These are phyloP conservation scores for Coniophora puteana DNA, from an alignment of 1,284 basidiomycete genomes.

Conservation along the genomic window DNA sequence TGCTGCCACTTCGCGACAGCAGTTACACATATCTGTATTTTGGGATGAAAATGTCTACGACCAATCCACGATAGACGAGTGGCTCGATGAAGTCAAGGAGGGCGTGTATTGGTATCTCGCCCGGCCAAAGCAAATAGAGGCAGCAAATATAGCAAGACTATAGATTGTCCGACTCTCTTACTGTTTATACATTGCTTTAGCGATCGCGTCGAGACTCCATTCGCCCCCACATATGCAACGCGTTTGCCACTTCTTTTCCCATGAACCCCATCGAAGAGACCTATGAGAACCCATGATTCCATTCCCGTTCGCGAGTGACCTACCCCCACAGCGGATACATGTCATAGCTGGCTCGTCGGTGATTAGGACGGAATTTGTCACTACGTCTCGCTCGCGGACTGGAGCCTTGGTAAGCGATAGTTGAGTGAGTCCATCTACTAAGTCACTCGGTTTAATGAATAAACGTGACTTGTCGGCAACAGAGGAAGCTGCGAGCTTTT, in stretches of 20 bases:
- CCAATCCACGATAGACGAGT: conserved; percentile 33
- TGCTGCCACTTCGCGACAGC: conserved; percentile 30
- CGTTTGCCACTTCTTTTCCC: conserved; percentile 56
- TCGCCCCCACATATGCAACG: conserved; percentile 69
- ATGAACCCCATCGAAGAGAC: conserved; percentile 51
- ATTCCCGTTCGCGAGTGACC: conserved; percentile 40
- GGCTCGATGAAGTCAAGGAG: conserved; percentile 37
- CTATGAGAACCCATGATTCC: conserved; percentile 25
- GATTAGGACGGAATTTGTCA: conserved; percentile 52
- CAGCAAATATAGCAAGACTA: conserved; percentile 23
- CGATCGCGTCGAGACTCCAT: too few species aligned
- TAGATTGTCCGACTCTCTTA: too few species aligned
- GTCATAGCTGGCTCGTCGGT: conserved; percentile 32
- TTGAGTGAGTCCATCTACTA: conserved; percentile 53
- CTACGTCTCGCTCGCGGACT: conserved; percentile 50
- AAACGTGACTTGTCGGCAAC: conserved; percentile 58
- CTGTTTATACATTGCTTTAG: too few species aligned
- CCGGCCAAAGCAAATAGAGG: conserved; percentile 2
- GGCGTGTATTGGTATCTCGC: conserved; percentile 38
- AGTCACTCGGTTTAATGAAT: conserved; percentile 66
- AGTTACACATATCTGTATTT: conserved; percentile 30
- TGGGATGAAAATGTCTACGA: conserved; percentile 43
- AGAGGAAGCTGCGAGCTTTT: conserved; percentile 42
- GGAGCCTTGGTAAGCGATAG: conserved; percentile 24
- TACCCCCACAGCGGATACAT: conserved; percentile 63